Evolutionary conservation across 352 stramenopile genomes (phyloP).

Genomic region (Phytophthora macrochlamydospora): DNA sequence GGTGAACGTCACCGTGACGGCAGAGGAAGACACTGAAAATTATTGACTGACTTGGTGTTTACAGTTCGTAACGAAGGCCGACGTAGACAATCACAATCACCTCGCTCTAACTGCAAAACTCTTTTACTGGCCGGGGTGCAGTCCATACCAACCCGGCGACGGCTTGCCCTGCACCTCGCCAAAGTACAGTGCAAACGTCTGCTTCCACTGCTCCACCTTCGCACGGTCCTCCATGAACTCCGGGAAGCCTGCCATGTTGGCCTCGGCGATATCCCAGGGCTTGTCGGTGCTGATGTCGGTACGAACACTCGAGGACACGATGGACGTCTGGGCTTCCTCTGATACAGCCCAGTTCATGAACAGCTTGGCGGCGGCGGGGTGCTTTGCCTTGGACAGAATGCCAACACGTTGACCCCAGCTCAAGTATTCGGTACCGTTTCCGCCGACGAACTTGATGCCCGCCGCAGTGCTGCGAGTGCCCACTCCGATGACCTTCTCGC

Average conservation of each 20-base stretch:
- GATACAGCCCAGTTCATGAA: conserved; percentile 62
- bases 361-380: conserved; percentile 53
- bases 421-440: conserved; percentile 38
- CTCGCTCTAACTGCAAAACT: too few species aligned
- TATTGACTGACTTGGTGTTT: too few species aligned
- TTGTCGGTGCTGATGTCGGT: conserved; percentile 44
- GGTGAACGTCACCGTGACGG: too few species aligned
- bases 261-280: conserved; percentile 45
- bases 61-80: too few species aligned
- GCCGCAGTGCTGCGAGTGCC: conserved; percentile 8
- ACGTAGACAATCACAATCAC: too few species aligned
- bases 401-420: conserved; percentile 56
- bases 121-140: conserved; percentile 43
- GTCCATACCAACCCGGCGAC: conserved; percentile 37
- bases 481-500: conserved; percentile 38
- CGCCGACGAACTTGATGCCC: conserved; percentile 19
- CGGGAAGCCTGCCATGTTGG: conserved; percentile 37
- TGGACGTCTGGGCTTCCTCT: conserved; percentile 35
- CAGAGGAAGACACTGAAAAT: too few species aligned
- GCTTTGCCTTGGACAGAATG: conserved; percentile 57
- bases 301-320: conserved; percentile 35
- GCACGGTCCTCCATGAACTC: conserved; percentile 61
- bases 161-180: conserved; percentile 52
- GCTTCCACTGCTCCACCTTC: conserved; percentile 44
- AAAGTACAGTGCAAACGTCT: conserved; percentile 61